Conservation (phyloP, 495 filamentous ascomycete genomes). For the Neohortaea acidophila region DNA sequence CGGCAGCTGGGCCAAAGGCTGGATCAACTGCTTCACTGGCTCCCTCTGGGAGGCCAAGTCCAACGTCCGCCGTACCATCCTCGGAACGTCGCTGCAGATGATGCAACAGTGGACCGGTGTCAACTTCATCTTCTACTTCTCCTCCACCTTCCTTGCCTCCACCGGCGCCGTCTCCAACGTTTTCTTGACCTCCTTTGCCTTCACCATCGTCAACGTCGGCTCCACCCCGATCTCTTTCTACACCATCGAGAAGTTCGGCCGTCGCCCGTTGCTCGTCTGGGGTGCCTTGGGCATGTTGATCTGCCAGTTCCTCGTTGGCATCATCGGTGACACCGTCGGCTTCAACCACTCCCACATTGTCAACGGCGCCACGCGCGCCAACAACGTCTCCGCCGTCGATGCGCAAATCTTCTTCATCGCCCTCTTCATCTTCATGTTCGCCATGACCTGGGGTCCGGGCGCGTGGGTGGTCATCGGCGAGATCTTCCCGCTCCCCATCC, state of each 20-base stretch:
- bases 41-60: conserved; percentile 44
- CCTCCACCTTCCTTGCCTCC: conserved; percentile 56
- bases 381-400: conserved; percentile 18
- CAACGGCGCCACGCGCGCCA: conserved; percentile 2
- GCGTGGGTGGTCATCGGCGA: conserved; percentile 77
- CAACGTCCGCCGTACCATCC: conserved; percentile 58
- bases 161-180: conserved; percentile 53
- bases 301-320: conserved; percentile 75
- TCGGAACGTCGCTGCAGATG: conserved; percentile 63
- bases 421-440: conserved; percentile 42
- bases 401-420: conserved; percentile 31
- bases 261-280: conserved; percentile 63
- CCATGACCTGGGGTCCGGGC: conserved; percentile 32
- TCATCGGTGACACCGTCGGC: conserved; percentile 34
- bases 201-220: conserved; percentile 69
- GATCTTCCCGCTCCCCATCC: conserved; percentile 75
- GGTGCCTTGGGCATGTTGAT: conserved; percentile 69
- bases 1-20: conserved; percentile 43
- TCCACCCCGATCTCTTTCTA: conserved; percentile 72
- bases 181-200: conserved; percentile 69
- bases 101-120: conserved; percentile 72
- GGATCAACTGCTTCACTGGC: conserved; percentile 54
- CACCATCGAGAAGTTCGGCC: conserved; percentile 65
- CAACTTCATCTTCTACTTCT: conserved; percentile 90
- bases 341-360: conserved; percentile 14